Percentiles rank a stretch among this genome's conserved stretches.
phyloP scores from a whole-genome alignment of 1,284 basidiomycete species.

The Ustilago lituana region DNA sequence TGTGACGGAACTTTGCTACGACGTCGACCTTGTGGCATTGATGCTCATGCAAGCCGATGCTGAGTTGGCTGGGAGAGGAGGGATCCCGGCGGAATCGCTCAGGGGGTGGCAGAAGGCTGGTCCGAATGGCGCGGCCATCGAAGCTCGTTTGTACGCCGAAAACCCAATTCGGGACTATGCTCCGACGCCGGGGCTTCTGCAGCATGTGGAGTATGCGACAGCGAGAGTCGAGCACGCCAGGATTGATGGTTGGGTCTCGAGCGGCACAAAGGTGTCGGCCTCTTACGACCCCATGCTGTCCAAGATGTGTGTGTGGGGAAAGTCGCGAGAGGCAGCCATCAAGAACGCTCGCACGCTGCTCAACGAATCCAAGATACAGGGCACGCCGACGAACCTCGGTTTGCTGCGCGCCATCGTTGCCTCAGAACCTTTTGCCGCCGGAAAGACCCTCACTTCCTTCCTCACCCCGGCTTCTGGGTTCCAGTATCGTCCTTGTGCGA shows the following conservation, averaged over 20 bases:
- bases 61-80: slow-evolving; percentile 57
- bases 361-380: slow-evolving; percentile 67
- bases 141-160: slow-evolving; percentile 76
- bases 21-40: slow-evolving; percentile 68
- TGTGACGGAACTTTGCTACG: slow-evolving; percentile 70
- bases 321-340: slow-evolving; percentile 69
- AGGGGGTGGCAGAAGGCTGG: slow-evolving; percentile 62
- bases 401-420: slow-evolving; percentile 21
- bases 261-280: slow-evolving; percentile 72
- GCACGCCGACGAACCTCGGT: slow-evolving; percentile 32
- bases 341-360: slow-evolving; percentile 41
- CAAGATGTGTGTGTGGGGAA: slow-evolving; percentile 70
- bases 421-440: slow-evolving; percentile 56
- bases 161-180: slow-evolving; percentile 74
- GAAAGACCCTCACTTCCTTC: slow-evolving; percentile 73
- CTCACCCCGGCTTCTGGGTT: slow-evolving; percentile 69
- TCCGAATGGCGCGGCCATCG: slow-evolving; percentile 71
- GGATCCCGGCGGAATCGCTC: slow-evolving; percentile 68
- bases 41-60: slow-evolving; percentile 73
- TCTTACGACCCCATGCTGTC: slow-evolving; percentile 73
- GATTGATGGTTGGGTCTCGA: slow-evolving; percentile 71
- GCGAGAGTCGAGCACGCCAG: slow-evolving; percentile 70
- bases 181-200: slow-evolving; percentile 75
- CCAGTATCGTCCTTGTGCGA: slow-evolving; percentile 67
- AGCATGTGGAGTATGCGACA: slow-evolving; percentile 57